Base-by-base conservation (phyloP, 495 filamentous ascomycete genomes). In the Terfezia boudieri region DNA sequence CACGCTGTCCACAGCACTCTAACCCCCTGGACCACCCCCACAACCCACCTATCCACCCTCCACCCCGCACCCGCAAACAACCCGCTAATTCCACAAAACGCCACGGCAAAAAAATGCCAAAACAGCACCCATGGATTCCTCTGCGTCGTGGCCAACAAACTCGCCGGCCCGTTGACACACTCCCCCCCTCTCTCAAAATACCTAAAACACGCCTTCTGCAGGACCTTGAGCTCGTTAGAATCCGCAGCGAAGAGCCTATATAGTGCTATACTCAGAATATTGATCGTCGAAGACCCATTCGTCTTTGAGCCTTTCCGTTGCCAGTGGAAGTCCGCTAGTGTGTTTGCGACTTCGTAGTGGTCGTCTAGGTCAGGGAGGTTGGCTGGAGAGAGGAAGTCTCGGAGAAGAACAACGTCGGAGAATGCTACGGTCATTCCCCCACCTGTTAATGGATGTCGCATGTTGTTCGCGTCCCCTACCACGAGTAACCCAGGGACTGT, bases 401-500 rank as follows among this genome's bases (percentile, higher is more conserved):
- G 69, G n/a, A 95, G 71, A 0, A 88, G 67, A 8, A 86, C 75
- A 1, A 81, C 88, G 66, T 95, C 88, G 63, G 84, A 87, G 63
- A 95, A 79, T 4, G 84, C 88, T 0, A 95, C 88, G 0, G 88
- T 94, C 88, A 95, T 95, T 58, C 88, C 88, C 59, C 88, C 88
- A 53, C 88, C 88, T 0, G 88, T 95, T 11, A 95, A 71, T 0
- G 88, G 88, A 70, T 95, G 88, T 5, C 88, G 83, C 88, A 95
- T 95, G 69, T 95, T 95, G 71, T 89, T 79, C 8, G 88, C 88
- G 68, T 95, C 88, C 55, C 88, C 88, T 17, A 94, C 70, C 35
- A 98, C 69, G 37, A 93, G 70, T 57, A 95, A 70, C 10, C 90
- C 90, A 0, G 80, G 76, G 3, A 79, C 75, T 49, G 73, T 75